A percentile compares a stretch with the other conserved stretches of the same genome.
Evolutionary conservation across 306 rosid genomes (phyloP).

Genomic region (Neltuma alba): DNA sequence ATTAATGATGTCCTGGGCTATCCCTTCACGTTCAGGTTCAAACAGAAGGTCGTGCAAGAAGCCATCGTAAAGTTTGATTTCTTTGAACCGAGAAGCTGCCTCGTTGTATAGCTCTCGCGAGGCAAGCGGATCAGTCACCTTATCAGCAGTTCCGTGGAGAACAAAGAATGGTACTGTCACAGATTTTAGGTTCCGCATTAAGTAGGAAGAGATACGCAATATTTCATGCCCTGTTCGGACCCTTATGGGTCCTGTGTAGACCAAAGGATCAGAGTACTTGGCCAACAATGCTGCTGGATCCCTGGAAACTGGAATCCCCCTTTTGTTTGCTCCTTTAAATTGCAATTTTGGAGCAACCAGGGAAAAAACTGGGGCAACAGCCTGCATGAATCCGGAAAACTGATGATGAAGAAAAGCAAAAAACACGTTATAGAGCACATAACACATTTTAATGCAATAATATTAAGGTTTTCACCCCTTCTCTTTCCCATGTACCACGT

Average conservation of each 20-base stretch:
- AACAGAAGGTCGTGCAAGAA: conserved; percentile 92
- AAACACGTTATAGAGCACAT: conserved; percentile 1
- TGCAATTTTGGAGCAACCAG: conserved; percentile 85
- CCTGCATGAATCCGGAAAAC: conserved; percentile 64
- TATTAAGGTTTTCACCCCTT: not conserved
- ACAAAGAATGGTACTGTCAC: conserved; percentile 94
- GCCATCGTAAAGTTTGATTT: conserved; percentile 92
- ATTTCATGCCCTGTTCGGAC: conserved; percentile 98
- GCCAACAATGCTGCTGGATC: conserved; percentile 94
- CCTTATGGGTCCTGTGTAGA: conserved; percentile 95
- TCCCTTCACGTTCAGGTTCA: conserved; percentile 92
- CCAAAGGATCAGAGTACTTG: conserved; percentile 93
- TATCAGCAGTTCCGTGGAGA: conserved; percentile 96
- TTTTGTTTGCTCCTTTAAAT: conserved; percentile 95
- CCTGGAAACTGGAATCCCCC: conserved; percentile 97
- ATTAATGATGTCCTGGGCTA: conserved; percentile 79
- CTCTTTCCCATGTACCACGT: not conserved
- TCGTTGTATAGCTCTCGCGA: conserved; percentile 78
- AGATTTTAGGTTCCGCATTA: conserved; percentile 67
- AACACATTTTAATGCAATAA: not conserved
- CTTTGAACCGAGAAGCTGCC: conserved; percentile 81
- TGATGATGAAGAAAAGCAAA: not conserved
- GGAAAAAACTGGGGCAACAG: conserved; percentile 88
- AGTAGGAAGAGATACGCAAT: conserved; percentile 68
- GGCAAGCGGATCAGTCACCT: conserved; percentile 93